Percentiles rank a stretch among this genome's conserved stretches.
Conservation (phyloP, 805 yeast species). For the Saccharomycopsis microspora region DNA sequence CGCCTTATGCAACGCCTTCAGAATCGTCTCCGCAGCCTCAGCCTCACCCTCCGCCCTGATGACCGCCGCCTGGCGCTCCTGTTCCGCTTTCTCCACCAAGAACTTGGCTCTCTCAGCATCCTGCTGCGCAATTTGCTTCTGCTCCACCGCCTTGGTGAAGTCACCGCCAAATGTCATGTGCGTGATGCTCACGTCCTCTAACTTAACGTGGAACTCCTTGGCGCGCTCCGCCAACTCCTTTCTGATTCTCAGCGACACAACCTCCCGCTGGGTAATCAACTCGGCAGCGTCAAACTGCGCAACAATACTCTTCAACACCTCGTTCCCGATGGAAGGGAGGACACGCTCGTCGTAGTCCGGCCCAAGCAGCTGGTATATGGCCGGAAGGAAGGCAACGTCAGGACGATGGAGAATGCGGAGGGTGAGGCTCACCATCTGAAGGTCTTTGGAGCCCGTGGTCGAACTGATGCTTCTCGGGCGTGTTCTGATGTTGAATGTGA, state of each 20-base stretch:
- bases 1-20: conserved; percentile 83
- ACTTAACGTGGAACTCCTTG: conserved; percentile 73
- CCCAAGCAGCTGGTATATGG: conserved; percentile 84
- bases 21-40: conserved; percentile 91
- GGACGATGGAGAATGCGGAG: conserved; percentile 92
- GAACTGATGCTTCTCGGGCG: conserved; percentile 89
- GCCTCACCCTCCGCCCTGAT: conserved; percentile 99
- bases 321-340: conserved; percentile 86
- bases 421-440: conserved; percentile 91
- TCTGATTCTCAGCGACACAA: conserved; percentile 81
- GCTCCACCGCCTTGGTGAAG: conserved; percentile 97
- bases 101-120: conserved; percentile 96
- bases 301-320: conserved; percentile 78
- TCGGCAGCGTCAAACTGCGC: conserved; percentile 96
- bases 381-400: conserved; percentile 71
- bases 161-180: conserved; percentile 96
- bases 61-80: conserved; percentile 88
- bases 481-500: conserved; percentile 88
- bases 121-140: conserved; percentile 98
- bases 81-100: conserved; percentile 92
- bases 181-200: conserved; percentile 95
- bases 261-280: conserved; percentile 92
- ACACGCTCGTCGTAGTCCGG: conserved; percentile 92
- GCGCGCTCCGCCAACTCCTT: conserved; percentile 79
- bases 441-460: conserved; percentile 92